Conservation (phyloP, 2,329 filamentous ascomycete species). For the Cytospora piceicola region DNA sequence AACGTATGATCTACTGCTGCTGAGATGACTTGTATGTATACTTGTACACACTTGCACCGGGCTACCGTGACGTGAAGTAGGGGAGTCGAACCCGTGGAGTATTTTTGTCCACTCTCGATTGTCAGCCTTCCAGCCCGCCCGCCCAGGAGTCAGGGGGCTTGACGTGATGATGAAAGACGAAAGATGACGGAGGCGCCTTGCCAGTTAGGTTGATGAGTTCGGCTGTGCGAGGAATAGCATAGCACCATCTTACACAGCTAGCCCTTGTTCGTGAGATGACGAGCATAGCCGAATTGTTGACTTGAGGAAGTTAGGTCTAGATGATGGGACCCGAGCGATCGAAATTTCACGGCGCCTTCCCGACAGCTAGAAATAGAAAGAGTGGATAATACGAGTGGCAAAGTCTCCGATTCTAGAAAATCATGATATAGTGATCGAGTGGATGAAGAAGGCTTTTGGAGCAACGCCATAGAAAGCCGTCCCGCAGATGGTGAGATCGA, state of each 20-base stretch:
- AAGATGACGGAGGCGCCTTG: constrained; percentile 5
- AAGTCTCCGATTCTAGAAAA: constrained; percentile 15
- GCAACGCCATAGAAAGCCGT: constrained; percentile 11
- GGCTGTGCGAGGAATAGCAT: constrained; percentile 22
- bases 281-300: constrained; percentile 28
- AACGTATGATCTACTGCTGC: constrained; percentile 14
- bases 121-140: constrained; percentile 20
- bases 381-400: constrained; percentile 23
- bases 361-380: constrained; percentile 22
- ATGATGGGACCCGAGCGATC: constrained; percentile 15
- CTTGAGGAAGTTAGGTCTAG: constrained; percentile 20
- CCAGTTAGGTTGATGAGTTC: constrained; percentile 9
- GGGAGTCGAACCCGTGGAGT: constrained; percentile 11
- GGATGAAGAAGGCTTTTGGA: constrained; percentile 7
- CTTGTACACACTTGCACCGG: constrained; percentile 20
- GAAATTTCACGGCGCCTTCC: constrained; percentile 22
- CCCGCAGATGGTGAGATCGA: constrained; percentile 15
- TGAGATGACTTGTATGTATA: constrained; percentile 20
- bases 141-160: constrained; percentile 5
- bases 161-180: background rate
- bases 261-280: constrained; percentile 27
- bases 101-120: constrained; percentile 7
- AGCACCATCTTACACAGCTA: constrained; percentile 21
- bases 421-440: constrained; percentile 15
- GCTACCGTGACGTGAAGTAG: constrained; percentile 8